A percentile compares a stretch with the other conserved stretches of the same genome.
Evolutionary conservation across 2,329 filamentous ascomycete species (phyloP).

Genomic region (Leptographium wingfieldii): DNA sequence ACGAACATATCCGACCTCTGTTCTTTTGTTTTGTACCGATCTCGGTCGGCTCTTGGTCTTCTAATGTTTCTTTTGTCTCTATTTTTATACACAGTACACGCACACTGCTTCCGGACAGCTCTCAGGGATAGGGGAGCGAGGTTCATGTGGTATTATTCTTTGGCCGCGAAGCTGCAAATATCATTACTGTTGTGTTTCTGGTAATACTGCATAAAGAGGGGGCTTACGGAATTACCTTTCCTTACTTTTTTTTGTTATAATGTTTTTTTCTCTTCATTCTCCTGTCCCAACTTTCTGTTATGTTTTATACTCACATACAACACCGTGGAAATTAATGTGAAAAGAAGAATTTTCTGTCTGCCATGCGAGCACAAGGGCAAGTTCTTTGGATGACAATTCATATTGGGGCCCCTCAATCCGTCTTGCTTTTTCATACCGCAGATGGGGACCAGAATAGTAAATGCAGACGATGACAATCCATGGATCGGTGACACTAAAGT

Average conservation of each 20-base stretch:
- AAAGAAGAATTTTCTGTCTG: neutral
- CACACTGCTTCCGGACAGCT: slow-evolving; percentile 11
- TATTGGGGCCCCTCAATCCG: too few species aligned
- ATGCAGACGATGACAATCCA: too few species aligned
- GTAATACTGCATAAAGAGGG: slow-evolving; percentile 32
- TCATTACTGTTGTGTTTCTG: slow-evolving; percentile 21
- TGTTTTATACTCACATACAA: neutral
- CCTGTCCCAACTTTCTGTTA: neutral
- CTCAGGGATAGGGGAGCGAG: slow-evolving; percentile 1
- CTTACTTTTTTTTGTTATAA: slow-evolving; percentile 4
- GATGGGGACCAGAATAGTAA: too few species aligned
- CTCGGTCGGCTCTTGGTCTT: neutral
- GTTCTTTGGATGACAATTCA: neutral
- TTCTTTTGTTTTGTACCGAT: neutral
- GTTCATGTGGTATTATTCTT: slow-evolving; percentile 14
- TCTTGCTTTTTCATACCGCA: too few species aligned
- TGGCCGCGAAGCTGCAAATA: slow-evolving; percentile 15
- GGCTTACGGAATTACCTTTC: neutral
- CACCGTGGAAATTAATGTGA: slow-evolving; percentile 4
- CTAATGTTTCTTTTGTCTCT: slow-evolving; percentile 2
- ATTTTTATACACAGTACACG: slow-evolving; percentile 19
- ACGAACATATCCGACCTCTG: slow-evolving; percentile 1
- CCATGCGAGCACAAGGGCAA: neutral
- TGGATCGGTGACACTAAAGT: too few species aligned
- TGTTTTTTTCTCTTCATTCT: slow-evolving; percentile 1